Percentiles rank a stretch among this genome's conserved stretches.
These are phyloP conservation scores for Microcyclospora tardicrescens DNA, from an alignment of 2,329 filamentous ascomycete genomes.

Conservation along the genomic window DNA sequence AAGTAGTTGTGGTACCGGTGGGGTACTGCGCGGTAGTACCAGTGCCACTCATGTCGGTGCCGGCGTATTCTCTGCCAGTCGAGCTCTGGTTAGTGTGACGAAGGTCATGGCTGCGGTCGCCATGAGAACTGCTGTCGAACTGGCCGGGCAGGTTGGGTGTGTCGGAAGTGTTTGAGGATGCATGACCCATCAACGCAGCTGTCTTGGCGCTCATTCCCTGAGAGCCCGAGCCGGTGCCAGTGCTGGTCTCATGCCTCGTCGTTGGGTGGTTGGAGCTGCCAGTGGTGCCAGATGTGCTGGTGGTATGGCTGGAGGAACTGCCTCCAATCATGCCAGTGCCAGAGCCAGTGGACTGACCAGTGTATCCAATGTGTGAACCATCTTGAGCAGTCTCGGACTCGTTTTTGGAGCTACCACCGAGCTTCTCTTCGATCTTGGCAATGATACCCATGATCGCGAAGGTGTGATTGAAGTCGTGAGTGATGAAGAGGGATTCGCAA, in stretches of 20 bases:
- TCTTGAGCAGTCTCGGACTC: not conserved
- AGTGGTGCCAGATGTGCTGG: not conserved
- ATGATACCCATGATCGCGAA: constrained; percentile 5
- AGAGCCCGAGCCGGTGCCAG: too few relatives aligned
- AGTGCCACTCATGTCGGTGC: too few relatives aligned
- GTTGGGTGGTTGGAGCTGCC: not conserved
- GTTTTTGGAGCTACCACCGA: not conserved
- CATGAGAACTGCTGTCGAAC: not conserved
- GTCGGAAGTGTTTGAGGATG: too few relatives aligned
- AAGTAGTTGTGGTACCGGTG: too few relatives aligned
- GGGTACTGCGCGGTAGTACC: too few relatives aligned
- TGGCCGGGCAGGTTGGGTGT: too few relatives aligned
- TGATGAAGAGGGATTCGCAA: not conserved
- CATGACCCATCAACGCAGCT: too few relatives aligned
- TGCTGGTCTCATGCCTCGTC: too few relatives aligned
- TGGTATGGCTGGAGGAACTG: not conserved
- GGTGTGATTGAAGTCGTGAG: not conserved
- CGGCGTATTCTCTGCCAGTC: not conserved
- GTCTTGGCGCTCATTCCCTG: too few relatives aligned
- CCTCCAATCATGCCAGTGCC: not conserved
- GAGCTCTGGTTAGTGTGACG: constrained; percentile 1
- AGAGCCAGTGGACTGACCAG: not conserved
- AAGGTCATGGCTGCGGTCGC: not conserved
- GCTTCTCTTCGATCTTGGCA: constrained; percentile 6
- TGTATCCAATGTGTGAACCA: not conserved